Conservation (phyloP, 495 filamentous ascomycete genomes). For the Penicillium subrubescens region DNA sequence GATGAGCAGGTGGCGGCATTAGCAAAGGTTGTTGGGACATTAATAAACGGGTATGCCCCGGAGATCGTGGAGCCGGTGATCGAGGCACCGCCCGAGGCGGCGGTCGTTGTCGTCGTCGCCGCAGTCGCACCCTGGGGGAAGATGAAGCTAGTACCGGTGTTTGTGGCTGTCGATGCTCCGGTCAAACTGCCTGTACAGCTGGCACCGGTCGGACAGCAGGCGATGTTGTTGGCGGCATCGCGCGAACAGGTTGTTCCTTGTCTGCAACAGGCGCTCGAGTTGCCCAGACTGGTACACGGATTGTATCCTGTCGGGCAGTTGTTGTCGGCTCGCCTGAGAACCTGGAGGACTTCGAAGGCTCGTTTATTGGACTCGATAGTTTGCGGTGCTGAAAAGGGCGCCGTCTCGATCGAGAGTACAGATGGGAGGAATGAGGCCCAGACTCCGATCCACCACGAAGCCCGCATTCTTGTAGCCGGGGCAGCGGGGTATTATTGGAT, state of each 20-base stretch:
- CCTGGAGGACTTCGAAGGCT: conserved; percentile 42
- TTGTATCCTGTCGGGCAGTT: conserved; percentile 57
- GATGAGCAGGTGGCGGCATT: conserved; percentile 66
- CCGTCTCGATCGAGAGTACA: conserved; percentile 32
- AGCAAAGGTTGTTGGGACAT: conserved; percentile 65
- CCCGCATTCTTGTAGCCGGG: conserved; percentile 39
- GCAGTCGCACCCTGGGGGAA: conserved; percentile 39
- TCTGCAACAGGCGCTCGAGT: conserved; percentile 58
- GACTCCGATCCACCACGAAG: conserved; percentile 42
- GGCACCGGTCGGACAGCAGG: conserved; percentile 64
- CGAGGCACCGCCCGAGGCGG: conserved; percentile 33
- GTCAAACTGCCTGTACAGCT: conserved; percentile 63
- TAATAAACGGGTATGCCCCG: conserved; percentile 63
- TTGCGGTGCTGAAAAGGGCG: conserved; percentile 34
- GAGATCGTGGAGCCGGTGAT: conserved; percentile 47
- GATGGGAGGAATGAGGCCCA: conserved; percentile 41
- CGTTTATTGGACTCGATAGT: conserved; percentile 26
- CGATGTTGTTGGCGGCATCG: conserved; percentile 61
- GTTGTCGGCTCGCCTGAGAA: conserved; percentile 39
- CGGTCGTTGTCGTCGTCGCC: conserved; percentile 28
- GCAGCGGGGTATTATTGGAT: not conserved
- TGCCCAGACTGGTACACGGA: conserved; percentile 51
- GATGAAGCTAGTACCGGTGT: conserved; percentile 36
- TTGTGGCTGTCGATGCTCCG: conserved; percentile 28
- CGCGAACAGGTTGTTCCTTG: conserved; percentile 55